Percentiles rank a stretch among this genome's conserved stretches.
phyloP scores from a whole-genome alignment of 2,329 filamentous ascomycete species.

The Pseudogymnoascus sp. region DNA sequence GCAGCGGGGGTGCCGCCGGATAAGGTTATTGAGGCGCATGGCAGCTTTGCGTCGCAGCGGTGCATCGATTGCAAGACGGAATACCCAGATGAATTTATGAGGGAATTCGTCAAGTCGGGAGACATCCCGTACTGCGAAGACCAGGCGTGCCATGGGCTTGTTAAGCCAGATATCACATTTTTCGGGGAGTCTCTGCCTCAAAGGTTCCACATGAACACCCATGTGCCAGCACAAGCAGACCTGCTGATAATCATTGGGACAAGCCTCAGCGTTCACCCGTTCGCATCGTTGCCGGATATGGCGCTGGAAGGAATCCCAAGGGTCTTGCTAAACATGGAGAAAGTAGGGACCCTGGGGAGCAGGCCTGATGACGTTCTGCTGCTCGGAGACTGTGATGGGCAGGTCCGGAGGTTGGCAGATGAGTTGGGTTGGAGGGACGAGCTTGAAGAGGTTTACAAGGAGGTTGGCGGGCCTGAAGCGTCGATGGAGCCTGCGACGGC shows the following conservation, averaged over 20 bases:
- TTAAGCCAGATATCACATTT: constrained; percentile 77
- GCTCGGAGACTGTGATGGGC: constrained; percentile 75
- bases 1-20: constrained; percentile 74
- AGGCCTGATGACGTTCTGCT: constrained; percentile 77
- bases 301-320: constrained; percentile 59
- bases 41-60: constrained; percentile 83
- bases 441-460: constrained; percentile 68
- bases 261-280: constrained; percentile 80
- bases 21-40: constrained; percentile 86
- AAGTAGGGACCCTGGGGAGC: constrained; percentile 70
- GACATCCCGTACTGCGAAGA: constrained; percentile 63
- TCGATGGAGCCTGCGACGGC: constrained; percentile 40
- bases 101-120: constrained; percentile 55
- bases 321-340: constrained; percentile 80
- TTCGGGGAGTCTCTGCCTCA: constrained; percentile 68
- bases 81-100: constrained; percentile 71
- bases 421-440: constrained; percentile 81
- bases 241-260: constrained; percentile 83
- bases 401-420: constrained; percentile 70
- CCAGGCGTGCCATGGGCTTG: constrained; percentile 61
- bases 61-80: constrained; percentile 79
- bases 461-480: constrained; percentile 55
- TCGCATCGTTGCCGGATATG: constrained; percentile 69
- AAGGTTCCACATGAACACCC: constrained; percentile 54
- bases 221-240: constrained; percentile 57